Conservation (phyloP, 495 filamentous ascomycete species). For the Trichocladium uniseriatum region DNA sequence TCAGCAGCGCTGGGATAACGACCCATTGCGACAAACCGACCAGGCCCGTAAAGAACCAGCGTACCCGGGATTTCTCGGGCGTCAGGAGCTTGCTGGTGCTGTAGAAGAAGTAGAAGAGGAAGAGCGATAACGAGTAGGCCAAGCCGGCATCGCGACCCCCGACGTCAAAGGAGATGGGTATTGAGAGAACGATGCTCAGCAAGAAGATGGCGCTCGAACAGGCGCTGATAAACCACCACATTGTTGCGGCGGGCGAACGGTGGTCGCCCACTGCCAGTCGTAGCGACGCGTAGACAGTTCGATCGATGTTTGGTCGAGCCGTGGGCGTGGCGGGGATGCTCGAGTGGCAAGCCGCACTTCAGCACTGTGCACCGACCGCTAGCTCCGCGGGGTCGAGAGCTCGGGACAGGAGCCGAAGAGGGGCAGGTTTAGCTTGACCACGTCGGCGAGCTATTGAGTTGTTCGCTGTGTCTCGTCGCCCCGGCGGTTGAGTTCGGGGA, state of each 20-base stretch:
- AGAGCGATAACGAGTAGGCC: constrained; percentile 79
- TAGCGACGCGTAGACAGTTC: not conserved
- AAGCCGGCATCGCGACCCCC: constrained; percentile 89
- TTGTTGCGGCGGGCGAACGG: constrained; percentile 29
- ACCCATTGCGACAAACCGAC: constrained; percentile 75
- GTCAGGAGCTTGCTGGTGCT: constrained; percentile 71
- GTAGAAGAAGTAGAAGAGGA: constrained; percentile 82
- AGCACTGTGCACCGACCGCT: constrained; percentile 6
- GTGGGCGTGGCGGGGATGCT: not conserved
- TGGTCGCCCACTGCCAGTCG: not conserved
- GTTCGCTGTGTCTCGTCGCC: not conserved
- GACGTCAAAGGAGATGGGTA: constrained; percentile 94
- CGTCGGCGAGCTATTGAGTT: not conserved
- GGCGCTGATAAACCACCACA: constrained; percentile 65
- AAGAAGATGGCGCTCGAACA: constrained; percentile 72
- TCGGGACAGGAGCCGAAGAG: not conserved
- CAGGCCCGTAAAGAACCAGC: constrained; percentile 54
- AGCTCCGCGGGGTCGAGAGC: not conserved
- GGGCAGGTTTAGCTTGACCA: not conserved
- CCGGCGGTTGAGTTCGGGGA: not conserved
- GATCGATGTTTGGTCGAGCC: not conserved
- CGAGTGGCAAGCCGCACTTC: constrained; percentile 1
- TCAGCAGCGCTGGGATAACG: constrained; percentile 69
- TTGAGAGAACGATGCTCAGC: constrained; percentile 77
- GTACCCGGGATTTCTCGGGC: constrained; percentile 67